Conservation (phyloP, 805 yeast genomes). For the Candida peoriensis region DNA sequence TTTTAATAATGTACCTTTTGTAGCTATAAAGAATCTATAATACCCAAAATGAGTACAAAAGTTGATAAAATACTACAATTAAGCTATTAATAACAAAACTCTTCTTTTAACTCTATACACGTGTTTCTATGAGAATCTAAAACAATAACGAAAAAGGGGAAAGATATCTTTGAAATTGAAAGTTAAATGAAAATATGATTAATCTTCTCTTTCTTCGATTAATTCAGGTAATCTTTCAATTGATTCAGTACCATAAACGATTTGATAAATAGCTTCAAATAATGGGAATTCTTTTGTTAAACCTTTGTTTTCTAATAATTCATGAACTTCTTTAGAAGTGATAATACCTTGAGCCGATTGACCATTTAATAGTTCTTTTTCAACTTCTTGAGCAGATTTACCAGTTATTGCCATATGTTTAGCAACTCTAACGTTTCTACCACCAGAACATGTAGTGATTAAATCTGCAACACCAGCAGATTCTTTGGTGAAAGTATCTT, state of each 20-base stretch:
- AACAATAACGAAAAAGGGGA: no score
- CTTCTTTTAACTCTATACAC: no score
- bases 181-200: no score
- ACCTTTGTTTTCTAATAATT: constrained; percentile 32
- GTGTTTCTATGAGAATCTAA: no score
- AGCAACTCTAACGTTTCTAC: constrained; percentile 93
- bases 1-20: no score
- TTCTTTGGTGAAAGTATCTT: constrained; percentile 83
- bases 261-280: constrained; percentile 65
- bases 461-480: constrained; percentile 98
- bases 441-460: constrained; percentile 96
- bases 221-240: constrained; percentile 72
- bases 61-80: no score
- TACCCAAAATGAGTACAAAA: no score
- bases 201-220: constrained; percentile 42
- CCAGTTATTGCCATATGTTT: constrained; percentile 77
- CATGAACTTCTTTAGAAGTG: constrained; percentile 89
- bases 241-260: constrained; percentile 68
- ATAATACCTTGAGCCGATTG: constrained; percentile 95
- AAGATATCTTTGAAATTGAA: no score
- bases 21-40: no score
- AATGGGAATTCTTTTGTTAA: constrained; percentile 63
- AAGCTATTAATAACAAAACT: no score
- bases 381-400: constrained; percentile 75
- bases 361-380: constrained; percentile 83